phyloP scores from a whole-genome alignment of 2,329 filamentous ascomycete genomes.

The Cylindrodendrum hubeiense region DNA sequence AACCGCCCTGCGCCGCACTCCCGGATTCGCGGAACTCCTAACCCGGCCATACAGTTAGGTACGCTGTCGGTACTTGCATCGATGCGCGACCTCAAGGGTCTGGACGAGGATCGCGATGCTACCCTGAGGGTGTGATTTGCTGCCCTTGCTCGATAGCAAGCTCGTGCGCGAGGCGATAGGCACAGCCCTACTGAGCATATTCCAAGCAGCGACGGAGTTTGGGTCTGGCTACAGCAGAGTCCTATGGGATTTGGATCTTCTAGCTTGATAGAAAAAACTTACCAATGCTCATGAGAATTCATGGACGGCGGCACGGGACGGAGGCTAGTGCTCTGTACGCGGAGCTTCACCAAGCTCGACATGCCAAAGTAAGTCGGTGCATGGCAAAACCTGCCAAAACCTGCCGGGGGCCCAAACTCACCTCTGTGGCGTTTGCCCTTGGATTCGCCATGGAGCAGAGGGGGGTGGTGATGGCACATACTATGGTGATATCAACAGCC shows the following conservation, averaged over 20 bases:
- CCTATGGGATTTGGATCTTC: neutral
- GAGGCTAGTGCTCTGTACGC: neutral
- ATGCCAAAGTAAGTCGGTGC: neutral
- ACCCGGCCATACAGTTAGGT: slow-evolving; percentile 15
- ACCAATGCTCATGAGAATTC: neutral
- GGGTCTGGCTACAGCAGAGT: slow-evolving; percentile 6
- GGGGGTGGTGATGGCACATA: neutral
- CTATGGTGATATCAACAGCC: slow-evolving; percentile 7
- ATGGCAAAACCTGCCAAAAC: neutral
- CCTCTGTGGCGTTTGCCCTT: slow-evolving; percentile 20
- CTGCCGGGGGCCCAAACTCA: slow-evolving; percentile 6
- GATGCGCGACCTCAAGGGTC: slow-evolving; percentile 3
- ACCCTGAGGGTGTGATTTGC: slow-evolving; percentile 7
- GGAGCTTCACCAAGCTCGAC: neutral
- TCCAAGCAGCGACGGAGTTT: neutral
- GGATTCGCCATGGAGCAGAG: slow-evolving; percentile 7
- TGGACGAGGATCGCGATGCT: neutral
- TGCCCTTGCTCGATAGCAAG: neutral
- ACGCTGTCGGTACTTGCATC: slow-evolving; percentile 22
- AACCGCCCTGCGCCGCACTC: neutral
- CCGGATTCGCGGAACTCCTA: slow-evolving; percentile 16
- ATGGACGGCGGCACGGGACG: neutral
- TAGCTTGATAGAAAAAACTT: neutral
- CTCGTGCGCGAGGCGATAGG: neutral
- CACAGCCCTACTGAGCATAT: slow-evolving; percentile 6